Percentiles rank a stretch among this genome's conserved stretches.
Conservation (phyloP, 306 rosid genomes). For the Castanea sativa region DNA sequence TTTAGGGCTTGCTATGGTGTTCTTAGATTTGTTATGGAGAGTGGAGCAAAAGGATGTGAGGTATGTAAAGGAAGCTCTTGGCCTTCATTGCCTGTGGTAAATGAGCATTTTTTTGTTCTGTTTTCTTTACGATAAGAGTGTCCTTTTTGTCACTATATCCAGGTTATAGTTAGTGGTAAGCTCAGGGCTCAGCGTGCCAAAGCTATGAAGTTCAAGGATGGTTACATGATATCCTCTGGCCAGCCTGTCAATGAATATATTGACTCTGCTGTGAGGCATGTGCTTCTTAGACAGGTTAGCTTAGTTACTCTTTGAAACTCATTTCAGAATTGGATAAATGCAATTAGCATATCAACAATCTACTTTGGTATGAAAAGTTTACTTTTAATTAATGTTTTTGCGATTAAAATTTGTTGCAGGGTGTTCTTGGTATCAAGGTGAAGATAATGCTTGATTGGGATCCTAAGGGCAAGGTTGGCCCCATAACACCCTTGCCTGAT, state of each 20-base stretch:
- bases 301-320: neutral
- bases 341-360: neutral
- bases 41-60: slow-evolving; percentile 81
- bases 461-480: slow-evolving; percentile 76
- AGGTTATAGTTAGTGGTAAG: slow-evolving; percentile 56
- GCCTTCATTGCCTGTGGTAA: neutral
- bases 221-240: slow-evolving; percentile 49
- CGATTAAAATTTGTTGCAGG: slow-evolving; percentile 23
- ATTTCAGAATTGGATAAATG: neutral
- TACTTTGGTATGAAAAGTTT: neutral
- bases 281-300: slow-evolving; percentile 54
- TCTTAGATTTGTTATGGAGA: slow-evolving; percentile 73
- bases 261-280: slow-evolving; percentile 44
- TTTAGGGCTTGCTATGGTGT: slow-evolving; percentile 90
- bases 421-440: slow-evolving; percentile 77
- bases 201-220: slow-evolving; percentile 58
- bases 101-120: neutral
- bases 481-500: slow-evolving; percentile 68
- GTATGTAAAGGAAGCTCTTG: slow-evolving; percentile 23
- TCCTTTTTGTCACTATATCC: neutral
- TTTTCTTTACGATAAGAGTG: neutral
- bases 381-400: neutral
- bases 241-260: slow-evolving; percentile 52
- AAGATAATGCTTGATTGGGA: slow-evolving; percentile 85
- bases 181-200: slow-evolving; percentile 56